These are phyloP conservation scores for Diaporthe ampelina DNA, from an alignment of 2,329 filamentous ascomycete species.

Conservation along the genomic window DNA sequence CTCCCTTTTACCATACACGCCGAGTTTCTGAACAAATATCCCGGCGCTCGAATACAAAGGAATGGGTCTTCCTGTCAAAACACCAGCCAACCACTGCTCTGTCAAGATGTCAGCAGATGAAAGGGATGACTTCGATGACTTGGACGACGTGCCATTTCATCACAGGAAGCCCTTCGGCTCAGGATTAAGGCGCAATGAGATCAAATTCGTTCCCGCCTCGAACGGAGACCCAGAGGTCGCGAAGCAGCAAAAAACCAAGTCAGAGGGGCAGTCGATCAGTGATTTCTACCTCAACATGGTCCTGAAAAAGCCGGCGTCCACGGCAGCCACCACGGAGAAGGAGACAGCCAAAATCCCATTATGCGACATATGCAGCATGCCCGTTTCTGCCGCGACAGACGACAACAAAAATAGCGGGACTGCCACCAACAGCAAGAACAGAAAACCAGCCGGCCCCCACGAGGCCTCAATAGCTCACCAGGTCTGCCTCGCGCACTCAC, in stretches of 20 bases:
- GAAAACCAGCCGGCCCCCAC: constrained; percentile 56
- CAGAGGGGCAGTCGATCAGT: constrained; percentile 55
- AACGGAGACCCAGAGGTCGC: constrained; percentile 52
- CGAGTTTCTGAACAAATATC: too few relatives aligned
- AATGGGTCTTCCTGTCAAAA: neutral
- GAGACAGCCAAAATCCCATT: constrained; percentile 41
- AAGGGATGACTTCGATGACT: constrained; percentile 49
- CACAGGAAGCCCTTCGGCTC: constrained; percentile 68
- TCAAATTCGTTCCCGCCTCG: constrained; percentile 71
- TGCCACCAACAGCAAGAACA: constrained; percentile 38
- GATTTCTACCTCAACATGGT: constrained; percentile 79
- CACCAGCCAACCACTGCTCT: neutral
- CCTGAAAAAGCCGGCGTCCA: constrained; percentile 57
- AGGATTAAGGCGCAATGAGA: constrained; percentile 66
- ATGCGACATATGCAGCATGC: constrained; percentile 74
- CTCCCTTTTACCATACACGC: neutral
- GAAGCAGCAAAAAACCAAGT: constrained; percentile 30
- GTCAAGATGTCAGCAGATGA: constrained; percentile 41
- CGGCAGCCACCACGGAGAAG: constrained; percentile 37
- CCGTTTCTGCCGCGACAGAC: constrained; percentile 51
- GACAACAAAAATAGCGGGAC: constrained; percentile 36
- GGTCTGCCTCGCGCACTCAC: constrained; percentile 76
- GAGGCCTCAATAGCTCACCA: constrained; percentile 79
- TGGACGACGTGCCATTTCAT: constrained; percentile 66
- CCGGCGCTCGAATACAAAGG: too few relatives aligned